Evolutionary conservation across 2,329 filamentous ascomycete genomes (phyloP).

Genomic region (Botrytis byssoidea): DNA sequence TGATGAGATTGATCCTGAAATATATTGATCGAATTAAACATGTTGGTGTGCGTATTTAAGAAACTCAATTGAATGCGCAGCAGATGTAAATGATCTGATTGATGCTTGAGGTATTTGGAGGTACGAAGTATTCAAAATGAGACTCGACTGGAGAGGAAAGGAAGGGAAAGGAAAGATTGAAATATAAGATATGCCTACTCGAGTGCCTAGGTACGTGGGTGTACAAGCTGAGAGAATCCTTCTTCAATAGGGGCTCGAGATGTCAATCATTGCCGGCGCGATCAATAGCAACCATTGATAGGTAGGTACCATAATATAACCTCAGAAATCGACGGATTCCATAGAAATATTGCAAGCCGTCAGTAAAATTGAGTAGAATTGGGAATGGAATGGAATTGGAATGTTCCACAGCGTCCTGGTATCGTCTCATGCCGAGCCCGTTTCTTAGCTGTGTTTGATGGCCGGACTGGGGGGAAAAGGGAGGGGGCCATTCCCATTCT

Average conservation of each 20-base stretch:
- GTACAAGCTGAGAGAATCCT: neutral
- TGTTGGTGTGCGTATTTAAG: neutral
- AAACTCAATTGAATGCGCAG: neutral
- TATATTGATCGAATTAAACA: conserved; percentile 18
- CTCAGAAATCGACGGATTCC: neutral
- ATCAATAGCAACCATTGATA: neutral
- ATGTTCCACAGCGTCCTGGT: neutral
- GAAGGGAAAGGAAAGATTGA: neutral
- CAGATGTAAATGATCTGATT: neutral
- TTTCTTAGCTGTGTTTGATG: conserved; percentile 1
- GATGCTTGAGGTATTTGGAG: neutral
- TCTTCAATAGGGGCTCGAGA: neutral
- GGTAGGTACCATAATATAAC: neutral
- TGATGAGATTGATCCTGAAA: conserved; percentile 10
- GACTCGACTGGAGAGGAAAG: neutral
- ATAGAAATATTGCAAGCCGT: neutral
- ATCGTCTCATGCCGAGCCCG: neutral
- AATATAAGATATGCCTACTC: neutral
- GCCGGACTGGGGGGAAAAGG: neutral
- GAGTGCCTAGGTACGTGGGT: neutral
- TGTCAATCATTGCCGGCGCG: neutral
- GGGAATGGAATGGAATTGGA: neutral
- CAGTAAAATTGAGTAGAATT: neutral
- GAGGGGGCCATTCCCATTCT: neutral
- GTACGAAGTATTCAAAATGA: neutral